Base-by-base conservation (phyloP, 805 yeast genomes). In the Candida tammaniensis region DNA sequence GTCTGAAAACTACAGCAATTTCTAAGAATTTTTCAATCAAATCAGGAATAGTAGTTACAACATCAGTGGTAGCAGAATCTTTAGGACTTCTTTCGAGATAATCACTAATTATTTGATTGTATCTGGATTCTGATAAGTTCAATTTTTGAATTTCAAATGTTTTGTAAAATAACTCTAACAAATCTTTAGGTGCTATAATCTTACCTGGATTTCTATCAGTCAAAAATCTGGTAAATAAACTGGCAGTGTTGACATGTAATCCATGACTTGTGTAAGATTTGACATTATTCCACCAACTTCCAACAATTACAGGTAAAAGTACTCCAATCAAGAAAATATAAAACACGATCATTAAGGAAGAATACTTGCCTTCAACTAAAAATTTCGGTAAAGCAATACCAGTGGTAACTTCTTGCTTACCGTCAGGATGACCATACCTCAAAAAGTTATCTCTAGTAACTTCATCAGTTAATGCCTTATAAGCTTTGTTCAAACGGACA, bases 361-460 rank as follows among this genome's bases (percentile, higher is more conserved):
- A 80, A 15, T 80, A 80, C 38, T 79, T 72, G 27, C 94, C 88
- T 44, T 87, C 96, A 19, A 94, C 85, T 42, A 93, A 70, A 61
- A 86, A 87, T 55, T 83, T 80, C 20, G 99, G 99, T 46, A 93
- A 64, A 0, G 98, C 99, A 58, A 93, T 88, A 42, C 98, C 98
- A 56, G 87, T 96, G 14, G 82, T 67, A 13, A 82, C 72, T 17
- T 86, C 86, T 59, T 86, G 95, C 26, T 95, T 96, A 27, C 98
- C 98, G 64, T 93, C 99, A 4, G 99, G 99, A 56, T 94, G 96
- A 31, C 99, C 99, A 52, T 82, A 93, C 48, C 77, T 80, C 49
- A 82, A 66, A 57, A 76, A 88, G 56, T 93, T 93, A 48, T 85
- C 86, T 49, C 78, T 83, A 3, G 86, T 79, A 8, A 70, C 73